Base-by-base conservation (phyloP, 2,329 filamentous ascomycete genomes). In the Claviceps pusilla region DNA sequence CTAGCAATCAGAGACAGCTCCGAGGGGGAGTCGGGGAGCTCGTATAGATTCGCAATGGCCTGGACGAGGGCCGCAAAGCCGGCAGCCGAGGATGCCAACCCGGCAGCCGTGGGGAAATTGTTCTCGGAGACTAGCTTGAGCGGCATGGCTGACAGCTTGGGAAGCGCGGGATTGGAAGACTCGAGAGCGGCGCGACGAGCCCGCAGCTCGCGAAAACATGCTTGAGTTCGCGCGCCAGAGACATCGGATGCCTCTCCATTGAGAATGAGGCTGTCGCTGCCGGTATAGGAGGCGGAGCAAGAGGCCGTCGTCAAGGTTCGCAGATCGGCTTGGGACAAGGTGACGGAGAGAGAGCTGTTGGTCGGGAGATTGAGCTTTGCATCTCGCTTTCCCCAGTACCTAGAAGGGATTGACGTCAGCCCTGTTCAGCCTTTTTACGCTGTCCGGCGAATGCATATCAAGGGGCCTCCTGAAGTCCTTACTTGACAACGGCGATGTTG, bases 401-500 rank as follows among this genome's bases (percentile, higher is more conserved):
- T 64, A 28, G n/a, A 12, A 11, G 19, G 37, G 37, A 53, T 42
- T 35, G 16, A 12, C 42, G 43, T 54, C 45, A 57, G 56, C 39
- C 19, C 50, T 48, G 4, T 41, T 41, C 39, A 16, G 39, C 39
- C 39, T n/a, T 41, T 41, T 4, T 19, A 14, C 19, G 24, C 24
- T 14, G 12, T 4, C 16, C 9, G 12, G 43, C 24, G 31, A 9
- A 33, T 6, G 1, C 19, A 19, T 19, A 19, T 19, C 19, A 19
- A 33, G 31, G 31, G 35, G 35, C 35, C n/a, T 28, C 54, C 69
- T 7, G 31, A 33, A 19, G 31, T 33, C 31, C 31, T 53, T 65
- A 94, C 86, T 97, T 97, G 74, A 97, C 93, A 55, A 97, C 90
- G 60, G 91, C 91, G 68, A 97, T 97, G 76, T 97, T 97, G 66